Conservation (phyloP, 805 yeast species). For the Metschnikowia continentalis region DNA sequence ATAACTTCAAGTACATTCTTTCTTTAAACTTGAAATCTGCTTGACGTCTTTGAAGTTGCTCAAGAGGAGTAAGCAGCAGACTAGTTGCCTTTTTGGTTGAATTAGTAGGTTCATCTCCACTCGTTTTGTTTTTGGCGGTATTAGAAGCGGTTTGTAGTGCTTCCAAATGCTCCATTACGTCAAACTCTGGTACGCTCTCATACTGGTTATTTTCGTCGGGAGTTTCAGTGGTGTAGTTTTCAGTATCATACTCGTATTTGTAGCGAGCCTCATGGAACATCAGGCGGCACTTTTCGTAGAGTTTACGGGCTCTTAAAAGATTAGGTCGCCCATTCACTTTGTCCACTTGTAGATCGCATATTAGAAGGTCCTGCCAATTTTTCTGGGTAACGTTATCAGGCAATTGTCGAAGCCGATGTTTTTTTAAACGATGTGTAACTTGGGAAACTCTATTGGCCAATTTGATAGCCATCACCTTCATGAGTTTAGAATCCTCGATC, state of each 20-base stretch:
- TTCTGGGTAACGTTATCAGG: background rate
- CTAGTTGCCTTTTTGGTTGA: background rate
- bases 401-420: background rate
- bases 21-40: conserved; percentile 7
- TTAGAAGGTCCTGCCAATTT: conserved; percentile 17
- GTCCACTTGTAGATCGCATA: conserved; percentile 7
- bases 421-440: background rate
- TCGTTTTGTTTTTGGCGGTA: background rate
- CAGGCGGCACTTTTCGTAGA: conserved; percentile 23
- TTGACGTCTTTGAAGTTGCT: conserved; percentile 2
- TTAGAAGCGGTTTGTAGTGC: conserved; percentile 6
- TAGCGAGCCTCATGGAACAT: conserved; percentile 24
- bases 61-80: background rate
- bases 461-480: conserved; percentile 10
- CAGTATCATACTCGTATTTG: conserved; percentile 26
- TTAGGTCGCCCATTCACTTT: conserved; percentile 1
- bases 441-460: conserved; percentile 12
- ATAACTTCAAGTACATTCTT: conserved; percentile 5
- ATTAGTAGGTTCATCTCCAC: background rate
- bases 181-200: conserved; percentile 12
- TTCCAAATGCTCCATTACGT: conserved; percentile 8
- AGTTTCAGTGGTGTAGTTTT: conserved; percentile 7
- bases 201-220: conserved; percentile 2
- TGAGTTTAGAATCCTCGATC: conserved; percentile 6
- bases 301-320: conserved; percentile 9